Conservation (phyloP, 208 protist species). For the Trypanosomatidae sp. region DNA sequence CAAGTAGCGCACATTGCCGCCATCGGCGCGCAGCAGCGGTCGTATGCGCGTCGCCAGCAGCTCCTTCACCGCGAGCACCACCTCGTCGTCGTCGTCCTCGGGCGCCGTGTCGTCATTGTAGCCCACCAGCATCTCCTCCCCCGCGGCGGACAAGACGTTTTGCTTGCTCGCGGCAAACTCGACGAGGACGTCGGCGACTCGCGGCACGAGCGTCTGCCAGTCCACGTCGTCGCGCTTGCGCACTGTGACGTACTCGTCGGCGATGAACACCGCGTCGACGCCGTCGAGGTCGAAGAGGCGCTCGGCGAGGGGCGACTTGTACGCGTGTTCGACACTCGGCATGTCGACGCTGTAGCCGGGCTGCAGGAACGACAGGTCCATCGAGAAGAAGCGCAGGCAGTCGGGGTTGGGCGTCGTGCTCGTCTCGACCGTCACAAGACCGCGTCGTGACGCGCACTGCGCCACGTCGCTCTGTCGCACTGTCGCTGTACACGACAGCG, state of each 20-base stretch:
- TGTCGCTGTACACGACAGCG: too few relatives aligned
- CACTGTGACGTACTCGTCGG: conserved; percentile 79
- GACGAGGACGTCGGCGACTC: conserved; percentile 47
- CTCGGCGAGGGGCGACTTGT: conserved; percentile 59
- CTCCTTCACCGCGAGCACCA: conserved; percentile 89
- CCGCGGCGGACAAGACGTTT: conserved; percentile 48
- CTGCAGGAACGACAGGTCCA: conserved; percentile 75
- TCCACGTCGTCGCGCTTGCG: conserved; percentile 28
- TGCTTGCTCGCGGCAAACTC: conserved; percentile 59
- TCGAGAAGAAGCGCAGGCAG: conserved; percentile 78
- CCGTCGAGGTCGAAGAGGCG: conserved; percentile 53
- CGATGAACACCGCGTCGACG: conserved; percentile 54
- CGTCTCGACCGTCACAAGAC: conserved; percentile 55
- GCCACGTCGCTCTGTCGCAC: not conserved
- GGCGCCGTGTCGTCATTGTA: conserved; percentile 85
- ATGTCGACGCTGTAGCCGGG: conserved; percentile 67
- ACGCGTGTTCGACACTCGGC: conserved; percentile 36
- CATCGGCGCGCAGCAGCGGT: conserved; percentile 82
- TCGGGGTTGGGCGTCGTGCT: conserved; percentile 79
- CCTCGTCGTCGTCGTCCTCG: conserved; percentile 78
- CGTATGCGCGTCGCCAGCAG: conserved; percentile 80
- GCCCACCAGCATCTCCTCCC: conserved; percentile 39
- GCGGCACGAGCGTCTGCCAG: conserved; percentile 33
- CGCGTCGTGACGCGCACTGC: conserved; percentile 9
- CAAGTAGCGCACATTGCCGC: conserved; percentile 86